phyloP scores from a whole-genome alignment of 371 early-diverging fungal species.

The Chytridiales sp. region DNA sequence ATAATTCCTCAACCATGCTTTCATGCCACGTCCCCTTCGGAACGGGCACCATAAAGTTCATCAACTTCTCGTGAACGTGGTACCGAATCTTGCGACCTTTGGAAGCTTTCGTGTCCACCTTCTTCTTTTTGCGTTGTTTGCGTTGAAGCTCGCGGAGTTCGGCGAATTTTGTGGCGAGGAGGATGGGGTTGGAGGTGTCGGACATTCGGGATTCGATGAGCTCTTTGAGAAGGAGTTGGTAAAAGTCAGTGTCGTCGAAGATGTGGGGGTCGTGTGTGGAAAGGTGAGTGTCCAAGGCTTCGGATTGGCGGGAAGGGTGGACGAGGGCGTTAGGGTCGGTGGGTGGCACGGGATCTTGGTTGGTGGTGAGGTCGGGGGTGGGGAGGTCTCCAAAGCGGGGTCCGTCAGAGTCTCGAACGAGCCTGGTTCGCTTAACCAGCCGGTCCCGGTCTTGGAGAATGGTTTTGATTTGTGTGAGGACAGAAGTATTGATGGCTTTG shows the following conservation, averaged over 20 bases:
- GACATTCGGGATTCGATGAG: slow-evolving; percentile 90
- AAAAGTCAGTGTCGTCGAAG: slow-evolving; percentile 95
- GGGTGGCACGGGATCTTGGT: too few relatives aligned
- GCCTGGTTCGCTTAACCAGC: slow-evolving; percentile 80
- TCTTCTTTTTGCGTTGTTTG: slow-evolving; percentile 73
- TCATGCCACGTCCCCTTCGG: slow-evolving; percentile 82
- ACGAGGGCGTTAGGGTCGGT: too few relatives aligned
- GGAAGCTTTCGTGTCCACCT: slow-evolving; percentile 80
- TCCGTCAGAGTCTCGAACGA: slow-evolving; percentile 43
- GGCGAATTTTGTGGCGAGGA: slow-evolving; percentile 78
- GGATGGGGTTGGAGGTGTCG: slow-evolving; percentile 76
- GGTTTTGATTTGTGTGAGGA: slow-evolving; percentile 68
- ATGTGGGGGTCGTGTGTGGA: slow-evolving; percentile 78
- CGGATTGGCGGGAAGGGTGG: too few relatives aligned
- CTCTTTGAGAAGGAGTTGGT: slow-evolving; percentile 87
- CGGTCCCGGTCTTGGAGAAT: slow-evolving; percentile 71
- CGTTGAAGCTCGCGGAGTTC: slow-evolving; percentile 63
- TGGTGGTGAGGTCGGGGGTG: too few relatives aligned
- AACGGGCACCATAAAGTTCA: slow-evolving; percentile 93
- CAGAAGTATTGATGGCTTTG: slow-evolving; percentile 81
- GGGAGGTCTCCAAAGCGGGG: slow-evolving; percentile 9
- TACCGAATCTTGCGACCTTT: slow-evolving; percentile 88
- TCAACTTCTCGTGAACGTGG: slow-evolving; percentile 90
- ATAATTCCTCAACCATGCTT: slow-evolving; percentile 85
- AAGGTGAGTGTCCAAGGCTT: slow-evolving; percentile 54